Conservation (phyloP, 768 basidiomycete species). For the Krasilnikovozyma curviuscula region DNA sequence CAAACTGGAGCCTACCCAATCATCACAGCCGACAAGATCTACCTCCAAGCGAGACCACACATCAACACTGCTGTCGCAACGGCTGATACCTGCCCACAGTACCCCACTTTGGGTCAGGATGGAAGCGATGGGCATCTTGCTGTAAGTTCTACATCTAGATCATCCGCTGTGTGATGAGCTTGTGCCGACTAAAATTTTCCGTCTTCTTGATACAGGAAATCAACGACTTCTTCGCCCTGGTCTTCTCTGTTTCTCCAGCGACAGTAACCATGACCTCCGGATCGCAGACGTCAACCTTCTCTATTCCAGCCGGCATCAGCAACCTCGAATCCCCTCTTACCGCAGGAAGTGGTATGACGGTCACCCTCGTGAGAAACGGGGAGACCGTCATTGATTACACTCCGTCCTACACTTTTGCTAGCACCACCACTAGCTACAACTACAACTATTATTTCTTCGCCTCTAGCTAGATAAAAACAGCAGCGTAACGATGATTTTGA, state of each 20-base stretch:
- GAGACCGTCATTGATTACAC: slow-evolving; percentile 33
- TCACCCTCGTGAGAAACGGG: slow-evolving; percentile 34
- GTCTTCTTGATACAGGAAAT: slow-evolving; percentile 24
- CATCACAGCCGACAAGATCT: slow-evolving; percentile 18
- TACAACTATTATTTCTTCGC: slow-evolving; percentile 25
- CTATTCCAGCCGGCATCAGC: background rate
- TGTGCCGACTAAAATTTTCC: background rate
- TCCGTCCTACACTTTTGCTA: slow-evolving; percentile 26
- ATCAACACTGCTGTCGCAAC: slow-evolving; percentile 32
- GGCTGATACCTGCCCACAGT: slow-evolving; percentile 37
- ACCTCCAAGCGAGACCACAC: slow-evolving; percentile 24
- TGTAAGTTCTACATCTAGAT: background rate
- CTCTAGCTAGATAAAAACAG: too few relatives aligned
- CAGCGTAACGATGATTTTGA: too few relatives aligned
- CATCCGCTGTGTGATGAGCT: background rate
- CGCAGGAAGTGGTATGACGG: slow-evolving; percentile 32
- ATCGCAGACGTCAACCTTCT: background rate
- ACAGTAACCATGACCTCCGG: slow-evolving; percentile 18
- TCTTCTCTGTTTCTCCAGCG: slow-evolving; percentile 15
- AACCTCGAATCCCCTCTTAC: background rate
- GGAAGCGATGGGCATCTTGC: slow-evolving; percentile 1
- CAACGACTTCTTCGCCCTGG: slow-evolving; percentile 22
- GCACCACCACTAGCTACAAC: slow-evolving; percentile 22
- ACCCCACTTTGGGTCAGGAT: slow-evolving; percentile 20
- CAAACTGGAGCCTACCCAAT: slow-evolving; percentile 24